Conservation (phyloP, 345 rosid genomes). For the Euclidium syriacum region DNA sequence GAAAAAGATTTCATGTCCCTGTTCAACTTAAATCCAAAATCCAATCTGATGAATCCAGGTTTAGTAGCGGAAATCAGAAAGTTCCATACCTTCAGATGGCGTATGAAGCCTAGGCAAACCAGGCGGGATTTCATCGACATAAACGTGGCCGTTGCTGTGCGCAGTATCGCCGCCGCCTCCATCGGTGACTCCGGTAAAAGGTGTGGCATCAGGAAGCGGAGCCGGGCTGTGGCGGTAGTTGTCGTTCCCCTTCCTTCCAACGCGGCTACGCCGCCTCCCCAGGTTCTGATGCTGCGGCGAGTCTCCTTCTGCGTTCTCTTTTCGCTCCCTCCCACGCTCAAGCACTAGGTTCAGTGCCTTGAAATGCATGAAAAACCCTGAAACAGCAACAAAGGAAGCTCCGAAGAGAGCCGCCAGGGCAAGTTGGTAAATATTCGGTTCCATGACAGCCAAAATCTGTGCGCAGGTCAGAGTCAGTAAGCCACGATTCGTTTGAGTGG, state of each 20-base stretch:
- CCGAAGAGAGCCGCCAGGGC: conserved; percentile 98
- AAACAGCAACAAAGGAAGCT: conserved; percentile 90
- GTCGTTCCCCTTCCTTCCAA: conserved; percentile 46
- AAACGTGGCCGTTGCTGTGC: conserved; percentile 51
- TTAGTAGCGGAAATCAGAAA: not conserved
- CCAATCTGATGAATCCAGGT: not conserved
- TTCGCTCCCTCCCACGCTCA: conserved; percentile 71
- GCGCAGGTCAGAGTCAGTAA: conserved; percentile 11
- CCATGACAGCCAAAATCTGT: conserved; percentile 42
- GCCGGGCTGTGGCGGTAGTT: conserved; percentile 60
- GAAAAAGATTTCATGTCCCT: not conserved
- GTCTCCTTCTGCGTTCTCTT: conserved; percentile 45
- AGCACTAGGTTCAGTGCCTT: conserved; percentile 87
- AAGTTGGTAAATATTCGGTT: conserved; percentile 64
- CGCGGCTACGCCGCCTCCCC: conserved; percentile 39
- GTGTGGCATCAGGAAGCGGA: conserved; percentile 73
- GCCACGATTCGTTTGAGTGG: conserved; percentile 24
- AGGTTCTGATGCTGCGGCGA: conserved; percentile 37
- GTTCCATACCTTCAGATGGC: conserved; percentile 68
- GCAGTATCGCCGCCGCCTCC: conserved; percentile 46
- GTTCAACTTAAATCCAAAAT: not conserved
- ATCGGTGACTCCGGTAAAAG: conserved; percentile 44
- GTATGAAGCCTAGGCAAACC: conserved; percentile 84
- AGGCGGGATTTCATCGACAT: conserved; percentile 68
- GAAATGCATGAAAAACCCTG: conserved; percentile 88